These are phyloP conservation scores for Fusarium sp. DNA, from an alignment of 2,329 filamentous ascomycete species.

Conservation along the genomic window DNA sequence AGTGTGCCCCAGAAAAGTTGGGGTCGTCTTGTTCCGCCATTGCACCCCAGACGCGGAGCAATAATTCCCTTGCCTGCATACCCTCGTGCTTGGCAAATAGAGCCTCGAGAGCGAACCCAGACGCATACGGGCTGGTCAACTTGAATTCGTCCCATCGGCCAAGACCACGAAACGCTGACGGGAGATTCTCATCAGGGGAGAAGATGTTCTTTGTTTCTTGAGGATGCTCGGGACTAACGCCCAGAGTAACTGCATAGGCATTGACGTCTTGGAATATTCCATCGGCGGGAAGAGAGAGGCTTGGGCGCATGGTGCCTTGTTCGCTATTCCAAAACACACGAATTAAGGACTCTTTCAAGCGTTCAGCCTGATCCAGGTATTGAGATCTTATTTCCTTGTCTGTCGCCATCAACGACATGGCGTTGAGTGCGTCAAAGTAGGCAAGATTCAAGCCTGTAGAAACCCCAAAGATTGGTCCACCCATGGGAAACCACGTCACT, in stretches of 20 bases:
- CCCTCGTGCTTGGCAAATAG: background rate
- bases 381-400: accelerated
- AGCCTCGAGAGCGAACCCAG: constrained; percentile 9
- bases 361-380: background rate
- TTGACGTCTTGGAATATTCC: constrained; percentile 17
- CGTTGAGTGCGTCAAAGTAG: constrained; percentile 1
- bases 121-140: background rate
- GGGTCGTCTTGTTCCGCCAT: background rate
- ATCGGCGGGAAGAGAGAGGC: background rate
- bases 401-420: background rate
- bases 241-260: background rate
- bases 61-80: background rate
- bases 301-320: background rate
- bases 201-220: background rate
- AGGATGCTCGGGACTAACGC: background rate
- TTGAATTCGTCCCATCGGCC: background rate
- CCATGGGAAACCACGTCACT: constrained; percentile 24
- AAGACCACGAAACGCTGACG: background rate
- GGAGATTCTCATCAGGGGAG: accelerated
- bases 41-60: background rate
- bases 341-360: background rate
- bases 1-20: constrained; percentile 10
- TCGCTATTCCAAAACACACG: background rate
- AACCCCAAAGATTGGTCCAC: background rate
- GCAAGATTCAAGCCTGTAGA: constrained; percentile 9